A percentile compares a stretch with the other conserved stretches of the same genome.
These are phyloP conservation scores for Aspergillus candidus DNA, from an alignment of 2,329 filamentous ascomycete genomes.

Conservation along the genomic window DNA sequence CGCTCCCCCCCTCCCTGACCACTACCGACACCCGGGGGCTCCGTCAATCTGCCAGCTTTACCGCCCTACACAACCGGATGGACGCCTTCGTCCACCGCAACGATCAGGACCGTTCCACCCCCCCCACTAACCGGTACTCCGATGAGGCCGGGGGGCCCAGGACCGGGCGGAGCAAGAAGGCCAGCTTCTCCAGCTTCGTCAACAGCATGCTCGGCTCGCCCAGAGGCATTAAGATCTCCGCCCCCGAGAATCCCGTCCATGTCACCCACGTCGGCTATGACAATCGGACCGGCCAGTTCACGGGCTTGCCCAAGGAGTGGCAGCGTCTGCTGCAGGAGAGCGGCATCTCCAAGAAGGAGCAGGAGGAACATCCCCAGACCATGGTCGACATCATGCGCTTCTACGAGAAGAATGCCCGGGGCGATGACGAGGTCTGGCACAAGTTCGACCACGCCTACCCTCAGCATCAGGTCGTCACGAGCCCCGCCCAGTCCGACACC, in stretches of 20 bases:
- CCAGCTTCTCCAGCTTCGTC: slow-evolving; percentile 81
- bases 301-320: slow-evolving; percentile 95
- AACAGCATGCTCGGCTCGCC: slow-evolving; percentile 78
- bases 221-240: slow-evolving; percentile 90
- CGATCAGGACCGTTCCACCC: slow-evolving; percentile 45
- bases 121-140: slow-evolving; percentile 66
- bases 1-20: slow-evolving; percentile 45
- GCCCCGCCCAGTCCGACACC: slow-evolving; percentile 40
- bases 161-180: slow-evolving; percentile 68
- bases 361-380: slow-evolving; percentile 90
- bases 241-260: slow-evolving; percentile 94
- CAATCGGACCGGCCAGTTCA: slow-evolving; percentile 92
- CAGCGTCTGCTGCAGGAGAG: slow-evolving; percentile 91
- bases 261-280: slow-evolving; percentile 98
- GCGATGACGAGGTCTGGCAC: slow-evolving; percentile 82
- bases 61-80: slow-evolving; percentile 47
- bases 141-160: slow-evolving; percentile 66
- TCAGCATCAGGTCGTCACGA: slow-evolving; percentile 36
- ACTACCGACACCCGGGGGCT: slow-evolving; percentile 55
- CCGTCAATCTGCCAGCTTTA: slow-evolving; percentile 62
- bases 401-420: slow-evolving; percentile 89
- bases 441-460: slow-evolving; percentile 88
- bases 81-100: slow-evolving; percentile 42
- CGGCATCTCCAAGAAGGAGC: slow-evolving; percentile 92
- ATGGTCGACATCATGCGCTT: slow-evolving; percentile 95